Conservation (phyloP, 2,329 filamentous ascomycete species). For the Talaromyces sp. region DNA sequence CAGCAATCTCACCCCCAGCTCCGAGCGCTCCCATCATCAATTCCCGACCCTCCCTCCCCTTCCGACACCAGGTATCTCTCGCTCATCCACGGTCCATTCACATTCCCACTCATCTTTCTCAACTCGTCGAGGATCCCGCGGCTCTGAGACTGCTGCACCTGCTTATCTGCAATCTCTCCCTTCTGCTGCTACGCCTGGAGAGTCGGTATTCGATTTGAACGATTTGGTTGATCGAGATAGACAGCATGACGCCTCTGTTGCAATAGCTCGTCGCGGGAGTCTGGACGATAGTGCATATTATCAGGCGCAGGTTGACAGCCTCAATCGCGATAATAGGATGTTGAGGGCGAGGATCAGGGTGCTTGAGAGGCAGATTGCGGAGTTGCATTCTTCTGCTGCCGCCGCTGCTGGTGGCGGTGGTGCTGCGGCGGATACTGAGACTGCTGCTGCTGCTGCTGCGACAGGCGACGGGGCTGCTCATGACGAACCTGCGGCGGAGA, state of each 20-base stretch:
- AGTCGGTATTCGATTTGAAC: slow-evolving; percentile 17
- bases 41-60: slow-evolving; percentile 35
- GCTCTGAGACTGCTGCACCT: slow-evolving; percentile 30
- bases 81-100: slow-evolving; percentile 24
- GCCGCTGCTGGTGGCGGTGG: background rate
- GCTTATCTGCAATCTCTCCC: background rate
- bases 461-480: background rate
- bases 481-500: background rate
- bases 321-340: slow-evolving; percentile 50
- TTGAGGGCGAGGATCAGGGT: slow-evolving; percentile 47
- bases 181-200: slow-evolving; percentile 32
- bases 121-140: slow-evolving; percentile 34
- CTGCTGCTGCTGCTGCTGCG: background rate
- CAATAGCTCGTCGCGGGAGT: slow-evolving; percentile 35
- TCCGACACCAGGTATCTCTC: slow-evolving; percentile 18
- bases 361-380: slow-evolving; percentile 28
- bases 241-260: slow-evolving; percentile 3
- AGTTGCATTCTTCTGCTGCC: slow-evolving; percentile 6
- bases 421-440: background rate
- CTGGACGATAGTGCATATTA: slow-evolving; percentile 48
- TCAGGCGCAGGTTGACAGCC: slow-evolving; percentile 47
- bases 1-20: slow-evolving; percentile 33
- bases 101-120: slow-evolving; percentile 30
- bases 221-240: slow-evolving; percentile 26
- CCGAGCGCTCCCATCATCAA: slow-evolving; percentile 39